Percentiles rank a stretch among this genome's conserved stretches.
Evolutionary conservation across 2,329 filamentous ascomycete genomes (phyloP).

Genomic region (Xylaria hypoxylon): DNA sequence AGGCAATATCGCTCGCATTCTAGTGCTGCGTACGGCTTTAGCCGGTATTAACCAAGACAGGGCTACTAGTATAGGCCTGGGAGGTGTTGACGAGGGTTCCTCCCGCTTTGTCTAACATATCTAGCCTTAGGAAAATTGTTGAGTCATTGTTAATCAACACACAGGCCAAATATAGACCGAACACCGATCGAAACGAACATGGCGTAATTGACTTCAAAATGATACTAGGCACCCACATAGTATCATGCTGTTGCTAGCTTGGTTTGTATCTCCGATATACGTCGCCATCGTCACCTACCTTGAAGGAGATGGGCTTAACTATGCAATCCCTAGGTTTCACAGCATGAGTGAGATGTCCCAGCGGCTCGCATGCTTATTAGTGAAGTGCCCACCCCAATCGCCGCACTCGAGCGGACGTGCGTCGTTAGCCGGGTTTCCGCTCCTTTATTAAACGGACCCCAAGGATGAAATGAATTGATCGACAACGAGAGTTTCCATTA

Average conservation of each 20-base stretch:
- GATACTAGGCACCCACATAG: neutral
- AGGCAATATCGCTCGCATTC: conserved; percentile 39
- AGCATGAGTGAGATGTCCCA: conserved; percentile 12
- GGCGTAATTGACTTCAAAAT: neutral
- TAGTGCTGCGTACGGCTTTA: conserved; percentile 42
- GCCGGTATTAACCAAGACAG: conserved; percentile 40
- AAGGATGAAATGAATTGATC: conserved; percentile 33
- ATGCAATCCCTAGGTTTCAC: conserved; percentile 14
- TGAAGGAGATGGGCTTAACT: conserved; percentile 3
- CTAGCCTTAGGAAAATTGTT: conserved; percentile 1
- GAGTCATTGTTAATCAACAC: neutral
- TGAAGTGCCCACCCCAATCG: conserved; percentile 19
- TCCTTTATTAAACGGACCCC: conserved; percentile 35
- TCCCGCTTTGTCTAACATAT: conserved; percentile 1
- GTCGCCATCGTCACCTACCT: neutral
- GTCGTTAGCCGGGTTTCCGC: conserved; percentile 34
- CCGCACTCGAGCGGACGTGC: conserved; percentile 25
- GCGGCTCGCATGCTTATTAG: conserved; percentile 19
- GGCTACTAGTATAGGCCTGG: neutral
- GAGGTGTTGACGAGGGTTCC: conserved; percentile 8
- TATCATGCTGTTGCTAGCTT: neutral
- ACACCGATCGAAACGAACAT: neutral
- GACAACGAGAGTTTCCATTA: conserved; percentile 38
- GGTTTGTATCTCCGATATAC: neutral
- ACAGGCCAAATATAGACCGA: conserved; percentile 2